Base-by-base conservation (phyloP, 805 yeast genomes). In the Pichia phayaonensis region DNA sequence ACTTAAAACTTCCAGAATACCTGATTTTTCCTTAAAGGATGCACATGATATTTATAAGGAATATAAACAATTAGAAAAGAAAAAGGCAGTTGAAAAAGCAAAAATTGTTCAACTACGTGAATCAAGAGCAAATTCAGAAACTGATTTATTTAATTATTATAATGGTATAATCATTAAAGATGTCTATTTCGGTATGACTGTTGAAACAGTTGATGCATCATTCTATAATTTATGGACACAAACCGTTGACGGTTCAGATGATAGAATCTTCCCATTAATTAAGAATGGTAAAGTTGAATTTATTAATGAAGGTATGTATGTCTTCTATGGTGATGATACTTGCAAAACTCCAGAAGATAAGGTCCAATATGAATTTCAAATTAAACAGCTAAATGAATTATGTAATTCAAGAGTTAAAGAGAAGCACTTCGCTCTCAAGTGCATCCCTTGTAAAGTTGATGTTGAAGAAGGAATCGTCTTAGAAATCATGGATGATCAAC, bases 151-250 rank as follows among this genome's bases (percentile, higher is more conserved):
- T 11, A 45, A 53, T 2, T 62, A 60, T 41, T 77, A 61, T 64
- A 84, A 84, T 63, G 80, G 85, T 1, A 68, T 84, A 47, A 58
- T 77, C 16, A 72, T 85, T 13, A 68, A 69, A 36, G 81, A 79
- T 49, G 70, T 79, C 3, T 75, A 76, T 39, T 69, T 75, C 46
- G 87, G 86, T 0, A 70, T 76, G 1, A 74, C 80, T 0, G 67
- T 65, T 47, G 73, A 72, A 10, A 76, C 73, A 20, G 55, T 82
- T 12, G 74, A 71, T 20, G 22, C 48, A 8, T 44, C 50, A n/a
- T 23, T 51, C 2, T 51, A 49, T 27, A 40, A 42, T 43, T 22
- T 52, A 16, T 52, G 55, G 55, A 47, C 42, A n/a, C 11, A 45
- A 40, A 41, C 6, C 13, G 20, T 10, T 31, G 39, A 34, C 2